These are phyloP conservation scores for Hymenoscyphus infarciens DNA, from an alignment of 2,329 filamentous ascomycete genomes.

Conservation along the genomic window DNA sequence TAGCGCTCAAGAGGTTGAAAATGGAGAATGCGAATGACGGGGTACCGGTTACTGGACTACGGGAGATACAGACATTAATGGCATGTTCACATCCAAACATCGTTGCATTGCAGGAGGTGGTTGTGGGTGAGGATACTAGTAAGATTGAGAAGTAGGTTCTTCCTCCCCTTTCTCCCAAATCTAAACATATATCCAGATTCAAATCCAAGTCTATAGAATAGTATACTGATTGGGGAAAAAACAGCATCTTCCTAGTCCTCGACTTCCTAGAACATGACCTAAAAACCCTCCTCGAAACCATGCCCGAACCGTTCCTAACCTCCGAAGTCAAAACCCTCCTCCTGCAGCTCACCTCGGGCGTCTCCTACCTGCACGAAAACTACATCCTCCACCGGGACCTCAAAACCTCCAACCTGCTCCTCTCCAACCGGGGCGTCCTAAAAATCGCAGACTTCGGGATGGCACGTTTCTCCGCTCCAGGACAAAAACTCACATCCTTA, in stretches of 20 bases:
- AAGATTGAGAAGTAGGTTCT: conserved; percentile 51
- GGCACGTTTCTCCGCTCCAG: conserved; percentile 81
- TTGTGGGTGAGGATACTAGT: conserved; percentile 63
- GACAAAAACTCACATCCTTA: conserved; percentile 77
- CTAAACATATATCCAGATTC: neutral
- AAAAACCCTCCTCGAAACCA: conserved; percentile 86
- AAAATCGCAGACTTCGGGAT: conserved; percentile 98
- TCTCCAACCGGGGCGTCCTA: conserved; percentile 91
- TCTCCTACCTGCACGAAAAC: conserved; percentile 80
- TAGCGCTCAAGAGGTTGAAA: conserved; percentile 92
- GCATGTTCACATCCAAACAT: conserved; percentile 80
- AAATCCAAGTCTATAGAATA: neutral
- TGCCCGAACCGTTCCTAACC: conserved; percentile 88
- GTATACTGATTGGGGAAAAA: conserved; percentile 25
- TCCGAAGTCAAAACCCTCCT: conserved; percentile 92
- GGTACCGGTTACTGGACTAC: conserved; percentile 83
- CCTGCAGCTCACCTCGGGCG: conserved; percentile 73
- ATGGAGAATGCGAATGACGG: conserved; percentile 71
- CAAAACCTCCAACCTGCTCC: conserved; percentile 88
- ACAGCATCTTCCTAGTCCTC: conserved; percentile 87
- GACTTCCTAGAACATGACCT: conserved; percentile 98
- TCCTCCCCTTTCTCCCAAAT: neutral
- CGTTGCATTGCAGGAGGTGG: conserved; percentile 77
- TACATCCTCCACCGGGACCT: conserved; percentile 93
- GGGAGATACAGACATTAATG: conserved; percentile 89